These are phyloP conservation scores for Manihot esculenta DNA, from an alignment of 441 rosid species.

Conservation along the genomic window DNA sequence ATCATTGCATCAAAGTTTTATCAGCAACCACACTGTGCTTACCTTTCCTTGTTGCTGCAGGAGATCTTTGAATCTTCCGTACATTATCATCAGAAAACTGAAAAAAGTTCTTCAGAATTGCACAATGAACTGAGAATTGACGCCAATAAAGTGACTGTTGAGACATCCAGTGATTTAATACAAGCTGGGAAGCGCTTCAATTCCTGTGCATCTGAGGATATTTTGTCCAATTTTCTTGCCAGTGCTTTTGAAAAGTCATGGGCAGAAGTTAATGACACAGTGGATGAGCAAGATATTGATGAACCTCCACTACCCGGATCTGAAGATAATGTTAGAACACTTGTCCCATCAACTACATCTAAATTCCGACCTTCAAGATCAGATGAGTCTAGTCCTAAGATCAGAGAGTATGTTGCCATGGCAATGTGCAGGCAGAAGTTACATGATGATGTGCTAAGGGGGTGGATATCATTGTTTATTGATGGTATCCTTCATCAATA, in stretches of 20 bases:
- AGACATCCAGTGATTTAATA: conserved; percentile 30
- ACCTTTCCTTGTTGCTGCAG: conserved; percentile 39
- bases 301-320: conserved; percentile 80
- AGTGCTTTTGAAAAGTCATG: conserved; percentile 46
- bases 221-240: conserved; percentile 37
- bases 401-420: conserved; percentile 56
- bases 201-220: conserved; percentile 36
- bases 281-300: conserved; percentile 38
- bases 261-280: conserved; percentile 30
- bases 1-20: not conserved
- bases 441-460: conserved; percentile 61
- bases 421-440: conserved; percentile 87
- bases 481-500: conserved; percentile 43
- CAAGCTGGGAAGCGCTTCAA: conserved; percentile 32
- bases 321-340: conserved; percentile 34
- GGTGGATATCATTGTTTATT: conserved; percentile 58
- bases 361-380: conserved; percentile 46
- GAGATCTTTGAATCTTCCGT: conserved; percentile 34
- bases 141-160: conserved; percentile 28
- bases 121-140: conserved; percentile 29
- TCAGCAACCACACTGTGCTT: conserved; percentile 7
- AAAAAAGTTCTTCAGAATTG: conserved; percentile 21
- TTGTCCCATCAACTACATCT: conserved; percentile 35
- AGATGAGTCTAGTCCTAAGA: conserved; percentile 42
- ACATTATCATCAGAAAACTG: conserved; percentile 23